A percentile compares a stretch with the other conserved stretches of the same genome.
Conservation (phyloP, 768 basidiomycete genomes). For the Mycena floridula region DNA sequence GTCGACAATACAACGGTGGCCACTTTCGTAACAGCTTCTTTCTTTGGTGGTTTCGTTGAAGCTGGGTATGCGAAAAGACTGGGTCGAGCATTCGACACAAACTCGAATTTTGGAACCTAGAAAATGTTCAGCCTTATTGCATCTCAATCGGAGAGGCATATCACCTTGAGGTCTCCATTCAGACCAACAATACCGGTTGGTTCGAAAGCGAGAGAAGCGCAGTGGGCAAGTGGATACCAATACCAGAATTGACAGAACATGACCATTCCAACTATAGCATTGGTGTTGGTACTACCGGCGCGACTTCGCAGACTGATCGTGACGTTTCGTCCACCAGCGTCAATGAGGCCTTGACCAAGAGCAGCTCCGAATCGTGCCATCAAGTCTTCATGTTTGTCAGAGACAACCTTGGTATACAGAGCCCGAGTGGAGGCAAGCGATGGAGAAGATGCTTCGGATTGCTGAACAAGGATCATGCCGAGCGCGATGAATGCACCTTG, state of each 20-base stretch:
- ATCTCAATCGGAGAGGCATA: background rate
- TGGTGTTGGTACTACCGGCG: constrained; percentile 89
- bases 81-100: constrained; percentile 83
- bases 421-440: constrained; percentile 75
- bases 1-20: constrained; percentile 95
- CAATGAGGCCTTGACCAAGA: constrained; percentile 93
- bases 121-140: background rate
- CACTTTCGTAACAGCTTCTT: constrained; percentile 87
- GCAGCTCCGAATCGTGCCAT: constrained; percentile 98
- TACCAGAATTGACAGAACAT: constrained; percentile 99
- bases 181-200: constrained; percentile 94
- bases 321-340: constrained; percentile 94
- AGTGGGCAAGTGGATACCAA: constrained; percentile 97
- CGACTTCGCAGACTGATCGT: constrained; percentile 92
- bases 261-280: constrained; percentile 95
- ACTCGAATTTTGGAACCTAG: constrained; percentile 91
- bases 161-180: constrained; percentile 77
- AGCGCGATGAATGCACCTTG: constrained; percentile 95
- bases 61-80: constrained; percentile 92
- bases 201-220: constrained; percentile 86
- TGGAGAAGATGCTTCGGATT: constrained; percentile 85
- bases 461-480: constrained; percentile 95
- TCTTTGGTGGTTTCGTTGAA: constrained; percentile 81
- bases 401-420: constrained; percentile 84
- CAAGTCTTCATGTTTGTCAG: constrained; percentile 97